These are phyloP conservation scores for Ulmus americana DNA, from an alignment of 331 rosid species.

Conservation along the genomic window DNA sequence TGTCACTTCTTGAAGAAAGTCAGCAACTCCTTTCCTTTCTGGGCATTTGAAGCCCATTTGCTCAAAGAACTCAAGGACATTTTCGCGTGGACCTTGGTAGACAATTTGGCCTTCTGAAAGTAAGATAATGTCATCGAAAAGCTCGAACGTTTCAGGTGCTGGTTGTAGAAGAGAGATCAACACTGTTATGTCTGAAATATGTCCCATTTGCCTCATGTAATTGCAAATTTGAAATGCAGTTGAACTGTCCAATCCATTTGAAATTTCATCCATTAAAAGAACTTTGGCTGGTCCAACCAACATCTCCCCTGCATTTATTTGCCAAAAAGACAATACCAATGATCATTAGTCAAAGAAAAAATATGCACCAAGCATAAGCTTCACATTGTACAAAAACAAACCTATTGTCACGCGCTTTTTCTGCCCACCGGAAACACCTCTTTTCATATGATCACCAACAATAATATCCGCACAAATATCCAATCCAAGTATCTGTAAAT, in stretches of 20 bases:
- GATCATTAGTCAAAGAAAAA: no score
- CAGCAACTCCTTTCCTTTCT: conserved; percentile 40
- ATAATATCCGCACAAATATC: conserved; percentile 42
- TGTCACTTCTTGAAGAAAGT: conserved; percentile 47
- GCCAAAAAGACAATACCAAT: no score
- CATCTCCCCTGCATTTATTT: conserved; percentile 38
- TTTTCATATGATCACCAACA: conserved; percentile 44
- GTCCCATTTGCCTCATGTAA: conserved; percentile 41
- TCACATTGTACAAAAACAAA: not conserved
- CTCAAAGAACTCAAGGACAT: conserved; percentile 33
- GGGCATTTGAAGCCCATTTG: conserved; percentile 46
- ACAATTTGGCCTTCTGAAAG: conserved; percentile 36
- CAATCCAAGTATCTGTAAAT: conserved; percentile 30
- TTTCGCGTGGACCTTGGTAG: conserved; percentile 36
- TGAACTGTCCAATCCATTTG: conserved; percentile 46
- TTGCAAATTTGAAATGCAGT: conserved; percentile 37
- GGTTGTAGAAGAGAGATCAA: conserved; percentile 44
- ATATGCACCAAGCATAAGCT: no score
- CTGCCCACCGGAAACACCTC: conserved; percentile 51
- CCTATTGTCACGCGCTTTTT: conserved; percentile 34
- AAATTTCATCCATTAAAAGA: conserved; percentile 44
- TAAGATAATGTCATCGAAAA: conserved; percentile 39
- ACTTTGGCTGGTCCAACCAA: conserved; percentile 42
- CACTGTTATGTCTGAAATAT: conserved; percentile 34
- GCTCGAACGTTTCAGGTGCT: conserved; percentile 43